Evolutionary conservation across 1,139 yeast species (phyloP).

Genomic region (Sugiyamaella sp.): DNA sequence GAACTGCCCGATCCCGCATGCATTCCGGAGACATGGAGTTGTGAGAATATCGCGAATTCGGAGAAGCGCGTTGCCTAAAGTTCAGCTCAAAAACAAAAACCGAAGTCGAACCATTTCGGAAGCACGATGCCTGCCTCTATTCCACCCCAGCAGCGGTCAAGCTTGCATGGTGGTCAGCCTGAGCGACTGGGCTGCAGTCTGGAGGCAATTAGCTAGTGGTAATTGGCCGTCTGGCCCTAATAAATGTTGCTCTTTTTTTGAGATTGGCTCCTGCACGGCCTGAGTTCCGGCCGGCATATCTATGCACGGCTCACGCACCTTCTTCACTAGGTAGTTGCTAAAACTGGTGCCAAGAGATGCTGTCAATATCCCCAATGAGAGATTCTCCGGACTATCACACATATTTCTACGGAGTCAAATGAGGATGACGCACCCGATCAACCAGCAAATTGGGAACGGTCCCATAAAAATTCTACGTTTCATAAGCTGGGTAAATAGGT

Average conservation of each 20-base stretch:
- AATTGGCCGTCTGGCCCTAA: no score
- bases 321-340: conserved; percentile 1
- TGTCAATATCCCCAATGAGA: conserved; percentile 3
- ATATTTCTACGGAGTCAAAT: neutral
- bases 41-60: no score
- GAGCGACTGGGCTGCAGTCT: no score
- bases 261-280: conserved; percentile 1
- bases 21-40: neutral
- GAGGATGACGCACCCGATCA: neutral
- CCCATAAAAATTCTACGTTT: neutral
- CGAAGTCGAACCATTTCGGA: no score
- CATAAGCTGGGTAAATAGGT: neutral
- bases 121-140: no score
- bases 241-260: no score
- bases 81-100: no score
- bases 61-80: no score
- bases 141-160: no score
- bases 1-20: neutral
- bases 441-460: neutral
- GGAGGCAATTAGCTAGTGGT: no score
- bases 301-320: conserved; percentile 7
- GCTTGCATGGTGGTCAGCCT: no score
- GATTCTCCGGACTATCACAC: neutral
- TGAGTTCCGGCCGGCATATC: neutral
- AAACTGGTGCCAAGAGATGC: conserved; percentile 11